Evolutionary conservation across 2,329 filamentous ascomycete species (phyloP).

Genomic region (Paracoccidioides lutzii): DNA sequence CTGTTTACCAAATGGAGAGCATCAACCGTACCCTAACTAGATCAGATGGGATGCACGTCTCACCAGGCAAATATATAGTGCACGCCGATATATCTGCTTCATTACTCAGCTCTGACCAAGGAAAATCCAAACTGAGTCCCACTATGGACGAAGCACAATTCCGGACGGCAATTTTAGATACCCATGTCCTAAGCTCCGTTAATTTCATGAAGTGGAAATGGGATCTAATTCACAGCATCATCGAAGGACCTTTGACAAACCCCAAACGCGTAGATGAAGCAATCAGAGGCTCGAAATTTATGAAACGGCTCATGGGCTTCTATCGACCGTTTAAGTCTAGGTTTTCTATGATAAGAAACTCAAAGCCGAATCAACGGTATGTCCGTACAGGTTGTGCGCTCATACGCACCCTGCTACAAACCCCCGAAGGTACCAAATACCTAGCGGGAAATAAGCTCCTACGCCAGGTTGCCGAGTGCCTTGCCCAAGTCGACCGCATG

Average conservation of each 20-base stretch:
- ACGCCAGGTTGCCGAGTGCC: slow-evolving; percentile 84
- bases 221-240: slow-evolving; percentile 79
- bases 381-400: slow-evolving; percentile 79
- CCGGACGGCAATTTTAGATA: slow-evolving; percentile 51
- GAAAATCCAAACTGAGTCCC: slow-evolving; percentile 43
- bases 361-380: slow-evolving; percentile 87
- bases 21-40: slow-evolving; percentile 86
- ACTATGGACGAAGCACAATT: slow-evolving; percentile 54
- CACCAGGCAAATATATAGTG: slow-evolving; percentile 29
- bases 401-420: slow-evolving; percentile 75
- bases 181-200: slow-evolving; percentile 73
- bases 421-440: slow-evolving; percentile 70
- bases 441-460: slow-evolving; percentile 85
- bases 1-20: slow-evolving; percentile 96
- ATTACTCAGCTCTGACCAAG: slow-evolving; percentile 28
- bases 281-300: slow-evolving; percentile 87
- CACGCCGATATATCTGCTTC: slow-evolving; percentile 35
- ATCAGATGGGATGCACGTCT: slow-evolving; percentile 43
- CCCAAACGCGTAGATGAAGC: slow-evolving; percentile 89
- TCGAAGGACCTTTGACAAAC: slow-evolving; percentile 83
- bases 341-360: slow-evolving; percentile 81
- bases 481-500: slow-evolving; percentile 87
- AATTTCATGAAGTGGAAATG: slow-evolving; percentile 97
- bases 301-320: slow-evolving; percentile 88
- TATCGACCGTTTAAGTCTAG: slow-evolving; percentile 94